Conservation (phyloP, 2,329 filamentous ascomycete genomes). For the Alternaria sp. region DNA sequence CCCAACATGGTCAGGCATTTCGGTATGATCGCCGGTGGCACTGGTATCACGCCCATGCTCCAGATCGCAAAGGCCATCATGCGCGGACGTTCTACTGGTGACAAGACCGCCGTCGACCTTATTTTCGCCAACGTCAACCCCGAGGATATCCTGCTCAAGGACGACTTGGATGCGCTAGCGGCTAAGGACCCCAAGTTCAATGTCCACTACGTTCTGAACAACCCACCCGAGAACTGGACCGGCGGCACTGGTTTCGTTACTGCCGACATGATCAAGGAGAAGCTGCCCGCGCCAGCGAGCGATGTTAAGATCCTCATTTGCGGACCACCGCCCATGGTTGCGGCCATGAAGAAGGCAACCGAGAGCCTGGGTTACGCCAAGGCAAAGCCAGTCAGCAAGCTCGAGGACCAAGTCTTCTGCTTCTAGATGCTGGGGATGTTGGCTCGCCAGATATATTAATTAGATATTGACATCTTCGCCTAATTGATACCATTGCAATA, state of each 20-base stretch:
- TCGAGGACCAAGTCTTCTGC: conserved; percentile 96
- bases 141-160: conserved; percentile 90
- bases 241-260: conserved; percentile 96
- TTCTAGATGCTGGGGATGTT: conserved; percentile 63
- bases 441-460: background rate
- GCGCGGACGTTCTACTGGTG: conserved; percentile 74
- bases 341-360: conserved; percentile 94
- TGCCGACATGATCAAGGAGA: conserved; percentile 90
- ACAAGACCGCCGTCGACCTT: conserved; percentile 83
- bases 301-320: conserved; percentile 96
- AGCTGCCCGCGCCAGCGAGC: conserved; percentile 78
- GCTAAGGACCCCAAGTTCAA: conserved; percentile 81
- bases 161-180: conserved; percentile 83
- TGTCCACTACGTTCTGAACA: conserved; percentile 95
- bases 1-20: conserved; percentile 97
- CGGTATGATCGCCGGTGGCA: conserved; percentile 97
- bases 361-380: conserved; percentile 90
- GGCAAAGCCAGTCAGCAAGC: conserved; percentile 93
- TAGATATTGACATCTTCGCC: background rate
- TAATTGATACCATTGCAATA: background rate
- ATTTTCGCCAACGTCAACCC: conserved; percentile 96
- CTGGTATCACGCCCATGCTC: conserved; percentile 97
- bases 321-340: conserved; percentile 95
- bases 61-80: conserved; percentile 91
- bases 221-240: conserved; percentile 88